These are phyloP conservation scores for Colletotrichum gigasporum DNA, from an alignment of 2,329 filamentous ascomycete genomes.

Conservation along the genomic window DNA sequence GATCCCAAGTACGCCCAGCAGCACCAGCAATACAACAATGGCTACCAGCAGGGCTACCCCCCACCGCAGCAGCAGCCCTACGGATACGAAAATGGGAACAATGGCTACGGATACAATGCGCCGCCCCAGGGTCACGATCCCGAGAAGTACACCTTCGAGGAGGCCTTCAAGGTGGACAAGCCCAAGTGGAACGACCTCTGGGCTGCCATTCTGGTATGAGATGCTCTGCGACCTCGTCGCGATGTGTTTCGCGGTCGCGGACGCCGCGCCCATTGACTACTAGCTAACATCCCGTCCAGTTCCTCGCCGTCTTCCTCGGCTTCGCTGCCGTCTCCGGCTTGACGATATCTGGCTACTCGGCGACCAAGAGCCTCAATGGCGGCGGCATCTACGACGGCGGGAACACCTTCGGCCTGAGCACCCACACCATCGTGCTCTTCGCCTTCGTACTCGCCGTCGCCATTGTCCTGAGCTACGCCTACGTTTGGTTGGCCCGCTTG, in stretches of 20 bases:
- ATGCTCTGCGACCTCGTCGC: constrained; percentile 36
- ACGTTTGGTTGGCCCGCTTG: constrained; percentile 77
- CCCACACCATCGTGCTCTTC: constrained; percentile 89
- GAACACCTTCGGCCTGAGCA: constrained; percentile 76
- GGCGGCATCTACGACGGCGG: constrained; percentile 76
- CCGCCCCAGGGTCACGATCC: constrained; percentile 46
- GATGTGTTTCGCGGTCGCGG: constrained; percentile 30
- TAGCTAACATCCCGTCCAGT: constrained; percentile 48
- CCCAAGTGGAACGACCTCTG: constrained; percentile 94
- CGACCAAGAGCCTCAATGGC: constrained; percentile 70
- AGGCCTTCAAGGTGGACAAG: constrained; percentile 82
- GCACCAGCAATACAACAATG: constrained; percentile 34
- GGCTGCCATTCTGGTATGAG: constrained; percentile 79
- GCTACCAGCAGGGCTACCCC: constrained; percentile 38
- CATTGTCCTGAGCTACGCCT: constrained; percentile 78
- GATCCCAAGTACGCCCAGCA: constrained; percentile 41
- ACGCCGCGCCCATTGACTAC: constrained; percentile 13
- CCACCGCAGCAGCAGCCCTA: constrained; percentile 34
- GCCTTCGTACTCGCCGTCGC: constrained; percentile 79
- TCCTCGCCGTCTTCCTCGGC: constrained; percentile 76
- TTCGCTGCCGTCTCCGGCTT: constrained; percentile 82
- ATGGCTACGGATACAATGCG: constrained; percentile 44
- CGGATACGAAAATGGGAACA: constrained; percentile 33
- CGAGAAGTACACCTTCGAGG: constrained; percentile 72
- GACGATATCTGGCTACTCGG: constrained; percentile 77